Percentiles rank a stretch among this genome's conserved stretches.
phyloP scores from a whole-genome alignment of 148 eudicot genomes.

The Silene uniflora region DNA sequence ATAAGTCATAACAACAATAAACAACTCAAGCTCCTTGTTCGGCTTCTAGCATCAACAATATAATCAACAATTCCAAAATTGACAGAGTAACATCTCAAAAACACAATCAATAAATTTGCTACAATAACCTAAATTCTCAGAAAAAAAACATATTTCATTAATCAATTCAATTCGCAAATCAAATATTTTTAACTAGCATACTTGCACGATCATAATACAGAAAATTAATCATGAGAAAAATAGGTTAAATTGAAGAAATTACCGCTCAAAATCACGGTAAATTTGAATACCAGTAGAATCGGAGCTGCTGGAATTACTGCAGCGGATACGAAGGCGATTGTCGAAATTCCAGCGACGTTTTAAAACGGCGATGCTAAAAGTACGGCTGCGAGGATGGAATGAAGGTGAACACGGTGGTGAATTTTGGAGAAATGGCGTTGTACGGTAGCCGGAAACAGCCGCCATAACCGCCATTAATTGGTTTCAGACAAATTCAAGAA shows the following conservation, averaged over 20 bases:
- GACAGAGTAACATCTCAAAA: background rate
- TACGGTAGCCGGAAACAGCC: background rate
- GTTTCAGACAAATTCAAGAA: background rate
- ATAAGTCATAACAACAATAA: background rate
- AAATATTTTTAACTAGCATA: background rate
- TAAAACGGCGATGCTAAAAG: background rate
- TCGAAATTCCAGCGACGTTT: conserved; percentile 7
- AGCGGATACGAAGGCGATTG: conserved; percentile 21
- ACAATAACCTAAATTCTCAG: background rate
- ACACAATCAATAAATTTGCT: background rate
- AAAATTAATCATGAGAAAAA: conserved; percentile 7
- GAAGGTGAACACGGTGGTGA: background rate
- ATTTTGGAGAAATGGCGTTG: conserved; percentile 6
- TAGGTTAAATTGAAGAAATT: background rate
- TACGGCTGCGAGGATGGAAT: background rate
- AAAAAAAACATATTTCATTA: background rate
- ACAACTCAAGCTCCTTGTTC: background rate
- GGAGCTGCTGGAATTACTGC: conserved; percentile 31
- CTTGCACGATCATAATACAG: background rate
- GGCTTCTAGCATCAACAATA: no score
- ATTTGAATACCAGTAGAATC: conserved; percentile 54
- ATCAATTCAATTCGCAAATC: background rate
- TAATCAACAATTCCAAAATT: conserved; percentile 1
- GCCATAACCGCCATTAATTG: background rate
- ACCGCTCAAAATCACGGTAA: conserved; percentile 81